A percentile compares a stretch with the other conserved stretches of the same genome.
Conservation (phyloP, 73 alveolate genomes). For the Uronychia binucleata region DNA sequence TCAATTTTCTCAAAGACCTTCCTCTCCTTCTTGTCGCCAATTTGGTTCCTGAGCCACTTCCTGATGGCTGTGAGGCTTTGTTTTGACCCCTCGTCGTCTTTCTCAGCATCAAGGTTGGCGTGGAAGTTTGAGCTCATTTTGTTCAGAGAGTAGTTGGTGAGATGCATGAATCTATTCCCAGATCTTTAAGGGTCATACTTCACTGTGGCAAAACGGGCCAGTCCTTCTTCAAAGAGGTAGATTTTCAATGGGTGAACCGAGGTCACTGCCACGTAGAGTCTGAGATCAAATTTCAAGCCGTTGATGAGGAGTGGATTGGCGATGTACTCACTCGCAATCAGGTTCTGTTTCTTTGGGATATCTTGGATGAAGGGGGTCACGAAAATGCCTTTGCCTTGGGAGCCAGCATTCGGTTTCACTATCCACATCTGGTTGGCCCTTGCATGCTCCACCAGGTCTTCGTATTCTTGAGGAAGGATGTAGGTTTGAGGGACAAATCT, state of each 20-base stretch:
- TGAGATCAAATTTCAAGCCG: slow-evolving; percentile 80
- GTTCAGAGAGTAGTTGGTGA: slow-evolving; percentile 81
- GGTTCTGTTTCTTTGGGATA: slow-evolving; percentile 71
- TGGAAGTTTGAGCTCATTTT: slow-evolving; percentile 63
- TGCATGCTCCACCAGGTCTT: slow-evolving; percentile 23
- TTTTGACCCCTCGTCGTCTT: background rate
- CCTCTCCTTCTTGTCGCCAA: background rate
- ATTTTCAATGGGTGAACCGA: slow-evolving; percentile 76
- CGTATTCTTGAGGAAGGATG: slow-evolving; percentile 81
- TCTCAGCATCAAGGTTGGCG: background rate
- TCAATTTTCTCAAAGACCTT: background rate
- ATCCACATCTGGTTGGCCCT: slow-evolving; percentile 62
- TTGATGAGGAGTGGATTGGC: slow-evolving; percentile 77
- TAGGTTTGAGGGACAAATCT: slow-evolving; percentile 79
- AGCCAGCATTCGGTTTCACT: slow-evolving; percentile 75
- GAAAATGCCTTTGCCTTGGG: slow-evolving; percentile 87
- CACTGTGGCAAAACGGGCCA: slow-evolving; percentile 79
- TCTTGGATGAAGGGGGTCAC: slow-evolving; percentile 65
- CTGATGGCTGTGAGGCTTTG: background rate
- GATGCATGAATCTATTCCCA: slow-evolving; percentile 68
- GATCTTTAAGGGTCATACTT: slow-evolving; percentile 65
- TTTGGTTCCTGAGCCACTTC: background rate
- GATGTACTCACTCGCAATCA: slow-evolving; percentile 78
- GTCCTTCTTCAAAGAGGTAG: slow-evolving; percentile 77
- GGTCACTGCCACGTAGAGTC: slow-evolving; percentile 85